These are phyloP conservation scores for Kodamaea plutei DNA, from an alignment of 1,139 yeast species.

Conservation along the genomic window DNA sequence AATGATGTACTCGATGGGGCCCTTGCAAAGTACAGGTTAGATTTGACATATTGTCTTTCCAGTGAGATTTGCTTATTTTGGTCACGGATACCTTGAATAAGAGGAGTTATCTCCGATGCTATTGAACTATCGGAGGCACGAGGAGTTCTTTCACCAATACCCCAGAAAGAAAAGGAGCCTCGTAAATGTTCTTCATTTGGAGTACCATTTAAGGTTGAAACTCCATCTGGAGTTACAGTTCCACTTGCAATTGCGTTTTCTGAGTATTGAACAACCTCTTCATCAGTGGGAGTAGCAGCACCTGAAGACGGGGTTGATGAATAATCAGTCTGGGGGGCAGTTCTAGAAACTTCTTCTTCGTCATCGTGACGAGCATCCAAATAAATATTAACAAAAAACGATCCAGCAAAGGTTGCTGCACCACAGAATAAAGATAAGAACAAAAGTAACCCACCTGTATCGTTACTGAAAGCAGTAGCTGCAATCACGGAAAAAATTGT, in stretches of 20 bases:
- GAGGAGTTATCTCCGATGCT: conserved; percentile 14
- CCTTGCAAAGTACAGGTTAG: conserved; percentile 1
- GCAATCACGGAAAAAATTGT: conserved; percentile 43
- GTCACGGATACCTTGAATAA: conserved; percentile 13
- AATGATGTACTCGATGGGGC: conserved; percentile 1
- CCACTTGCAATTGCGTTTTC: conserved; percentile 5
- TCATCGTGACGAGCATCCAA: conserved; percentile 18
- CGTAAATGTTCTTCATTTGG: conserved; percentile 14
- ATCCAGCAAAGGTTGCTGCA: conserved; percentile 30
- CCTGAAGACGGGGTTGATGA: background rate
- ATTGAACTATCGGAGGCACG: conserved; percentile 19
- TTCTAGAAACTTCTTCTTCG: conserved; percentile 5
- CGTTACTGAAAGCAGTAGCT: conserved; percentile 38
- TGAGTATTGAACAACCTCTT: too few relatives aligned
- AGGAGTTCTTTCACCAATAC: conserved; percentile 27
- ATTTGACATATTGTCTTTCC: conserved; percentile 1
- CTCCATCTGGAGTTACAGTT: background rate
- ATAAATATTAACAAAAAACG: conserved; percentile 36
- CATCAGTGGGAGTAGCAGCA: background rate
- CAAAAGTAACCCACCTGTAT: conserved; percentile 39
- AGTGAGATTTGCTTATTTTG: conserved; percentile 7
- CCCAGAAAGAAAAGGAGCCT: conserved; percentile 43
- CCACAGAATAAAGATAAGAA: conserved; percentile 40
- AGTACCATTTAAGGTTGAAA: background rate
- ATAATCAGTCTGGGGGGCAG: background rate